Conservation (phyloP, 2,329 filamentous ascomycete species). For the Aspergillus pseudoterreus region DNA sequence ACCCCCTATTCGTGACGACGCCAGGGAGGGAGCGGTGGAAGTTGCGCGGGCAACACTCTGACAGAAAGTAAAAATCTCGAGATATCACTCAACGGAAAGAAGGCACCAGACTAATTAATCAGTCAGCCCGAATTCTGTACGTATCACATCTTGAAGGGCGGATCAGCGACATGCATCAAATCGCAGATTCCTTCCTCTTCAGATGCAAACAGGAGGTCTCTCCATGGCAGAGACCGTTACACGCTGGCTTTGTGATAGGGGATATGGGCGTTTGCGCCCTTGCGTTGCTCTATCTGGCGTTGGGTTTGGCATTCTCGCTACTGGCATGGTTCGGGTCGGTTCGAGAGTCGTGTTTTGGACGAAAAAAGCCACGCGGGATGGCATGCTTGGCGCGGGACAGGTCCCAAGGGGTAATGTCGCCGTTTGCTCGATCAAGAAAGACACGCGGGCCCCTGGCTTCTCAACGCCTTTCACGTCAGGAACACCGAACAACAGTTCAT, state of each 20-base stretch:
- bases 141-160: conserved; percentile 4
- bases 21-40: conserved; percentile 3
- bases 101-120: neutral
- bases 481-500: neutral
- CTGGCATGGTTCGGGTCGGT: conserved; percentile 11
- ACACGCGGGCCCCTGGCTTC: neutral
- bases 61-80: neutral
- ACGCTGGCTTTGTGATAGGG: conserved; percentile 3
- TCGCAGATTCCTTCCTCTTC: conserved; percentile 6
- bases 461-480: neutral
- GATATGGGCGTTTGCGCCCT: neutral
- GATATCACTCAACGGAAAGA: neutral
- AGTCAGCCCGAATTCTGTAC: conserved; percentile 3
- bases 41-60: neutral
- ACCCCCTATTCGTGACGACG: neutral
- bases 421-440: neutral
- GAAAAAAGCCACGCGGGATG: conserved; percentile 9
- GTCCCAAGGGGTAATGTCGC: neutral
- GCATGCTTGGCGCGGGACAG: conserved; percentile 3
- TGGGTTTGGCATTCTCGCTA: conserved; percentile 5
- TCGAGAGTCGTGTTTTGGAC: conserved; percentile 11
- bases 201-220: conserved; percentile 3
- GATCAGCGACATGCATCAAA: conserved; percentile 9
- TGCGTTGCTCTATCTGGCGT: neutral
- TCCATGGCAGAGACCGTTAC: neutral